A percentile compares a stretch with the other conserved stretches of the same genome.
Conservation (phyloP, 176 grass and related monocot species). For the Dendrocalamus sinicus region DNA sequence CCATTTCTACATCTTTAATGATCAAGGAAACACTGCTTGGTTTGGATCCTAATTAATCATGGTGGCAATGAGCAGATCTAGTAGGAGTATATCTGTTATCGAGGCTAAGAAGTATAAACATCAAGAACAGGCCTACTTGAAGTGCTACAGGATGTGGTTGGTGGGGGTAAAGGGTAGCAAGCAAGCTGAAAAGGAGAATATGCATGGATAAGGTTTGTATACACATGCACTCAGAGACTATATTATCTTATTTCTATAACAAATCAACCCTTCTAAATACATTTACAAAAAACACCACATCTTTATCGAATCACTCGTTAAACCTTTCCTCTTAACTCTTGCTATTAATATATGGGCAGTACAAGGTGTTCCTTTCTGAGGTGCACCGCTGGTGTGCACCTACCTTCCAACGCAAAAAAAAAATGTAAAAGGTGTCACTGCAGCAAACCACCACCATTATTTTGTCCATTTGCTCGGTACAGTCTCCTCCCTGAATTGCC, state of each 20-base stretch:
- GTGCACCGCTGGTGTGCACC: neutral
- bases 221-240: neutral
- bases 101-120: neutral
- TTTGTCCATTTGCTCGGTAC: conserved; percentile 42
- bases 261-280: neutral
- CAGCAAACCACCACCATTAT: conserved; percentile 50
- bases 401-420: neutral
- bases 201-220: neutral
- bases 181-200: neutral
- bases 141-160: neutral
- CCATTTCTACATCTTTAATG: neutral
- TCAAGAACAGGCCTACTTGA: neutral
- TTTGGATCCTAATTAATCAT: neutral
- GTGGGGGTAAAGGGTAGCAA: neutral
- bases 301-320: neutral
- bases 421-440: neutral
- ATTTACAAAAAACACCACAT: neutral
- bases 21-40: neutral
- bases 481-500: conserved; percentile 38
- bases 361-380: neutral
- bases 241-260: neutral
- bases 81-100: neutral
- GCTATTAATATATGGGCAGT: neutral
- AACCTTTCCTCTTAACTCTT: neutral
- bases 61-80: neutral